Evolutionary conservation across 768 basidiomycete species (phyloP).

Genomic region (Collybiopsis luxurians): DNA sequence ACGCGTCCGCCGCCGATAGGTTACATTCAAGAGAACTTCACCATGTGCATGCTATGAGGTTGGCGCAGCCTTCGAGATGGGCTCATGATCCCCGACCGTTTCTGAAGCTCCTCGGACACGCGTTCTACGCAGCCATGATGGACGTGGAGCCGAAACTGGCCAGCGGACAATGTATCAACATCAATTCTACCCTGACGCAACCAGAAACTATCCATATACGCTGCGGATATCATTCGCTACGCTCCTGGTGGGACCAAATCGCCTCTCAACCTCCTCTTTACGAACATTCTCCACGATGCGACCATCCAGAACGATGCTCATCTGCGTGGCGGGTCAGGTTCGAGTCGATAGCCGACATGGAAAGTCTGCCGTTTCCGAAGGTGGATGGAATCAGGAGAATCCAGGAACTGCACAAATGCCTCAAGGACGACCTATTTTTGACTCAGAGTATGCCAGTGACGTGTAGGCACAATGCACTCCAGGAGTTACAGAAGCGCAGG

Average conservation of each 20-base stretch:
- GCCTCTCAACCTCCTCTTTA: slow-evolving; percentile 27
- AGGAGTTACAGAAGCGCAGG: slow-evolving; percentile 27
- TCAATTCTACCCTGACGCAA: slow-evolving; percentile 18
- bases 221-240: slow-evolving; percentile 33
- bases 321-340: slow-evolving; percentile 35
- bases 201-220: slow-evolving; percentile 29
- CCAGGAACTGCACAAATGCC: slow-evolving; percentile 24
- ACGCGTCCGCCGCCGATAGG: not conserved
- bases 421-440: slow-evolving; percentile 29
- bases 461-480: slow-evolving; percentile 33
- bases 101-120: slow-evolving; percentile 23
- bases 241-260: slow-evolving; percentile 30
- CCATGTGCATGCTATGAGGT: slow-evolving; percentile 26
- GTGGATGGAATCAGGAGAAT: slow-evolving; percentile 37
- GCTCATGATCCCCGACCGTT: slow-evolving; percentile 11
- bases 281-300: slow-evolving; percentile 26
- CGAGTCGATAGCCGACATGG: slow-evolving; percentile 21
- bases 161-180: slow-evolving; percentile 12
- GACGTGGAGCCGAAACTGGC: slow-evolving; percentile 19
- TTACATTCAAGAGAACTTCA: slow-evolving; percentile 22
- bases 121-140: slow-evolving; percentile 33
- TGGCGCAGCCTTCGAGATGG: slow-evolving; percentile 22
- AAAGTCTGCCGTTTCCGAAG: slow-evolving; percentile 19
- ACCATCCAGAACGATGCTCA: slow-evolving; percentile 33
- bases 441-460: slow-evolving; percentile 27